Base-by-base conservation (phyloP, 2,329 filamentous ascomycete genomes). In the Exutisphaerella laricina region DNA sequence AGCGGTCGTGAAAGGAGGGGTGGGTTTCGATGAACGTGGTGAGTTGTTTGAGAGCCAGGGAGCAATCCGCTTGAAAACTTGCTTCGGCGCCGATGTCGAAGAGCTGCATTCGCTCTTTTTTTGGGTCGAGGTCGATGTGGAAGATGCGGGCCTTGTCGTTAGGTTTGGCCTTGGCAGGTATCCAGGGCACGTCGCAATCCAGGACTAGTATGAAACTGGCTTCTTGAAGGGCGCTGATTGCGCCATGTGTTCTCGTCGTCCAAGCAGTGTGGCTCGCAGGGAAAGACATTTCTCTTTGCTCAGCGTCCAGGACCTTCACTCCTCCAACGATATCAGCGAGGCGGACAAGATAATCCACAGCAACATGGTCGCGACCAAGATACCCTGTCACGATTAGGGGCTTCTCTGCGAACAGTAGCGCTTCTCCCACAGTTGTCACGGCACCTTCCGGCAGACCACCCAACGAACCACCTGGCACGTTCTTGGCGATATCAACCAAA, bases 161-260 rank as follows among this genome's bases (percentile, higher is more conserved):
- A 0, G 79, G 79, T 20, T 72, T 71, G 61, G 73, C 77, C 45
- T 78, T 77, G 0, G 85, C 89, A 16, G 82, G 80, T 43, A 94
- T 86, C 86, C 87, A 94, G 0, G 88, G 88, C 0, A 94, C 86
- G 58, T 94, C 88, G 50, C 85, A 89, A 63, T 94, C 84, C 13
- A 92, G 60, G 2, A 94, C 82, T 1, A 94, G 54, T 47, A 94
- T 89, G 4, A 85, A 77, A 61, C 94, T 88, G 0, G 88, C 85
- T 1, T 78, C 77, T 42, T 73, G 74, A 57, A 94, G 83, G 18
- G 74, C 71, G 1, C 82, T 76, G 34, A 89, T 82, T 3, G 74
- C 72, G 3, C 85, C 85, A 53, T 80, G 89, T 28, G 79, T 74
- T 39, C 88, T 63, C 2, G 87, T 61, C 4, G 69, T 59, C 65